Evolutionary conservation across 306 rosid genomes (phyloP), one percentile per base, ranked within the genome.

Genomic region (Casuarina cunninghamiana): DNA sequence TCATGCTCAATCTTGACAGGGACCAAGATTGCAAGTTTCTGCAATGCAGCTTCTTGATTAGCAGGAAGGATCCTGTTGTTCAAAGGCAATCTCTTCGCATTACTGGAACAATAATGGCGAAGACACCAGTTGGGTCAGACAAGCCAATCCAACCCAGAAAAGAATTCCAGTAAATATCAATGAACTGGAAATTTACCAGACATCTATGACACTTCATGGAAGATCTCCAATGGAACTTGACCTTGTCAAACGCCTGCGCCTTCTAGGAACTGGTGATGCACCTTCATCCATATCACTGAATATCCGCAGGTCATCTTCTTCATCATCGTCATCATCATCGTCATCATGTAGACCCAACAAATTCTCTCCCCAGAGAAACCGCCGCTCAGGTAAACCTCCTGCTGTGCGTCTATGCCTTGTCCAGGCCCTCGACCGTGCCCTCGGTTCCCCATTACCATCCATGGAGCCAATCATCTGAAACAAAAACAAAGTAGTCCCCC

Each of bases 311-410:
- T 87, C 89, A 10, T 86, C 51, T 48, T 48, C 51, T 48, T 46
- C 89, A 0, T 78, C 87, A 0, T 69, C 83, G 0, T 37, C 69
- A 5, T 82, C 80, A 12, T 68, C 53, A 21, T 81, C 71, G 26
- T 87, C 87, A 67, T 83, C 85, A 46, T 80, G 90, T 60, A 91
- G 84, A 70, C 97, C 97, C 81, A 93, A 69, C 67, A 93, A 81
- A 83, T 90, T 93, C 79, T 93, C 93, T 8, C 97, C 96, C 97
- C 98, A 93, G 38, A 90, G 88, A 75, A 83, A 87, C 54, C 92
- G 89, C 7, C 91, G 87, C 5, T 91, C 93, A 44, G 90, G 79
- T 50, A 88, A 53, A 71, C 85, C 81, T 69, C 84, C 87, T 7
- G 86, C 84, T 35, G 89, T 71, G 2, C 92, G 89, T 45, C 90